A percentile compares a stretch with the other conserved stretches of the same genome.
Conservation (phyloP, 495 filamentous ascomycete genomes). For the Penicillium herquei region DNA sequence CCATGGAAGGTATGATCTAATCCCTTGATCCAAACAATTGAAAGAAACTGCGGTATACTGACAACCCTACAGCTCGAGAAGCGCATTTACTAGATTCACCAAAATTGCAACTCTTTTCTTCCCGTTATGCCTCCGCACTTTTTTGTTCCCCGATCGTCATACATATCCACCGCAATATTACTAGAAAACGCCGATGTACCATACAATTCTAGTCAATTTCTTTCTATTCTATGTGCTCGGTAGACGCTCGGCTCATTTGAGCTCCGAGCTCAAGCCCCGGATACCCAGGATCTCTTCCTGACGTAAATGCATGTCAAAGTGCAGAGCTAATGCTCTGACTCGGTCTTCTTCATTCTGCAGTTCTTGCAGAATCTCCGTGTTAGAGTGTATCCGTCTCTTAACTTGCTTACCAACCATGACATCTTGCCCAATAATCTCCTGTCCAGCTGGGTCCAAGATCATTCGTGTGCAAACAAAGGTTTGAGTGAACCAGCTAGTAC, state of each 20-base stretch:
- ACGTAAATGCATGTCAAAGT: slow-evolving; percentile 55
- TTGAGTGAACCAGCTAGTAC: slow-evolving; percentile 53
- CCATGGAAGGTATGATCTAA: slow-evolving; percentile 74
- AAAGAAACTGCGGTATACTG: slow-evolving; percentile 4
- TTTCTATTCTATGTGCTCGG: neutral
- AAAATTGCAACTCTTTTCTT: slow-evolving; percentile 26
- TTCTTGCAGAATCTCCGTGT: slow-evolving; percentile 48
- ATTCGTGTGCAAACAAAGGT: slow-evolving; percentile 53
- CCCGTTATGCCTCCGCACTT: slow-evolving; percentile 23
- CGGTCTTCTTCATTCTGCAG: slow-evolving; percentile 53
- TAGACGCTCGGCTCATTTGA: slow-evolving; percentile 31
- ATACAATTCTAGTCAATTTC: slow-evolving; percentile 15
- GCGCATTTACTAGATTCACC: slow-evolving; percentile 35
- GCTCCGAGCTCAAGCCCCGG: slow-evolving; percentile 45
- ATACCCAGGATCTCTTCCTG: slow-evolving; percentile 52
- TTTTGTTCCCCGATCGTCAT: slow-evolving; percentile 21
- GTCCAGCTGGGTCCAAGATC: slow-evolving; percentile 35
- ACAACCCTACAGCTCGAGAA: slow-evolving; percentile 35
- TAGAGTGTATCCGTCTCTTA: slow-evolving; percentile 55
- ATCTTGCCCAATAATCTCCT: slow-evolving; percentile 53
- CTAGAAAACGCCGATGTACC: slow-evolving; percentile 26
- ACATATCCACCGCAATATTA: slow-evolving; percentile 30
- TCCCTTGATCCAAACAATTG: neutral
- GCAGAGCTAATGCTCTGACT: slow-evolving; percentile 49
- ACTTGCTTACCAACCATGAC: slow-evolving; percentile 54